These are phyloP conservation scores for Globisporangium mamillatum DNA, from an alignment of 352 stramenopile genomes.

Conservation along the genomic window DNA sequence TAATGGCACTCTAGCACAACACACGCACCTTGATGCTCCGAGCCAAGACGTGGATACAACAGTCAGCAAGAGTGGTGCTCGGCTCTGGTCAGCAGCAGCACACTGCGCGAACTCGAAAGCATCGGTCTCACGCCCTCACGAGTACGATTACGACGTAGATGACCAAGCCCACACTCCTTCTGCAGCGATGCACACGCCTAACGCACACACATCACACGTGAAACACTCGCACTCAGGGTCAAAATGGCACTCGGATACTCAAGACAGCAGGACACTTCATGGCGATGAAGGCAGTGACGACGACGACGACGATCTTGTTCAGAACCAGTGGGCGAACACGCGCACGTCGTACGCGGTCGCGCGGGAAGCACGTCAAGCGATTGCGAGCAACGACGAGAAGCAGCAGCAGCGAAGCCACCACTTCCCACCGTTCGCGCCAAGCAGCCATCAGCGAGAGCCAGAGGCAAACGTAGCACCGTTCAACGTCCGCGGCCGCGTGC, in stretches of 20 bases:
- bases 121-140: background rate
- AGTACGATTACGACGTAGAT: background rate
- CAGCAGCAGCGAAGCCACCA: too few species aligned
- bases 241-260: background rate
- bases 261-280: background rate
- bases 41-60: background rate
- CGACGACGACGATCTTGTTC: slow-evolving; percentile 4
- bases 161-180: background rate
- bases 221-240: too few species aligned
- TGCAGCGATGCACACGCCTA: too few species aligned
- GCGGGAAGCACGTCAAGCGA: background rate
- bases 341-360: slow-evolving; percentile 7
- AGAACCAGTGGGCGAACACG: slow-evolving; percentile 14
- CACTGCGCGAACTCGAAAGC: background rate
- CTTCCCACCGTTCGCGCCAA: background rate
- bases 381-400: background rate
- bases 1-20: background rate
- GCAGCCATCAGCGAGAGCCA: background rate
- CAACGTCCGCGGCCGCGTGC: slow-evolving; percentile 33
- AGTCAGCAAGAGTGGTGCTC: background rate
- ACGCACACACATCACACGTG: background rate
- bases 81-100: background rate
- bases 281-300: background rate
- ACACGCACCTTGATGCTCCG: background rate
- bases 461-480: slow-evolving; percentile 10